These are phyloP conservation scores for Lolium perenne DNA, from an alignment of 176 grass and related monocot species.

Conservation along the genomic window DNA sequence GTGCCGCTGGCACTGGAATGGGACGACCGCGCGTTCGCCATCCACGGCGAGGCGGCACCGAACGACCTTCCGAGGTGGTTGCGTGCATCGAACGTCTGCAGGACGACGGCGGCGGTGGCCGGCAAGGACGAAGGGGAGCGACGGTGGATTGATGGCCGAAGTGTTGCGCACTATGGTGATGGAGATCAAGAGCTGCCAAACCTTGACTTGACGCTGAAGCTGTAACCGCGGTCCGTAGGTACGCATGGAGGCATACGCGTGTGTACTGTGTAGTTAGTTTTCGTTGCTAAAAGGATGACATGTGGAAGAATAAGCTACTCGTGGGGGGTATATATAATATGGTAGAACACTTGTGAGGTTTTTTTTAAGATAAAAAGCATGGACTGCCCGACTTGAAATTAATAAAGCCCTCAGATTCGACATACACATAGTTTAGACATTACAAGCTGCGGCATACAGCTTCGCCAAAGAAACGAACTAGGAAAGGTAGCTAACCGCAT, in stretches of 20 bases:
- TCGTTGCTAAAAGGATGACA: no score
- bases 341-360: no score
- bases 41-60: constrained; percentile 2
- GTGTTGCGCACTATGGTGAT: background rate
- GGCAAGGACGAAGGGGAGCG: constrained; percentile 13
- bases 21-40: constrained; percentile 16
- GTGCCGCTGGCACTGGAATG: constrained; percentile 3
- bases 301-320: no score
- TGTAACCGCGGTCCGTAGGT: background rate
- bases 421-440: no score
- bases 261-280: no score
- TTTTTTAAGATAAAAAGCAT: no score
- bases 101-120: background rate
- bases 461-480: no score
- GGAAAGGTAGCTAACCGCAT: no score
- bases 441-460: no score
- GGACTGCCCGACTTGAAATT: no score
- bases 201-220: constrained; percentile 57
- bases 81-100: background rate
- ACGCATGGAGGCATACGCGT: background rate
- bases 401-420: no score
- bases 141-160: background rate
- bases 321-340: no score
- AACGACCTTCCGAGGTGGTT: constrained; percentile 20
- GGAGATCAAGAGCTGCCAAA: constrained; percentile 21